Conservation (phyloP, 2,329 filamentous ascomycete genomes). For the Pseudogymnoascus sp. region DNA sequence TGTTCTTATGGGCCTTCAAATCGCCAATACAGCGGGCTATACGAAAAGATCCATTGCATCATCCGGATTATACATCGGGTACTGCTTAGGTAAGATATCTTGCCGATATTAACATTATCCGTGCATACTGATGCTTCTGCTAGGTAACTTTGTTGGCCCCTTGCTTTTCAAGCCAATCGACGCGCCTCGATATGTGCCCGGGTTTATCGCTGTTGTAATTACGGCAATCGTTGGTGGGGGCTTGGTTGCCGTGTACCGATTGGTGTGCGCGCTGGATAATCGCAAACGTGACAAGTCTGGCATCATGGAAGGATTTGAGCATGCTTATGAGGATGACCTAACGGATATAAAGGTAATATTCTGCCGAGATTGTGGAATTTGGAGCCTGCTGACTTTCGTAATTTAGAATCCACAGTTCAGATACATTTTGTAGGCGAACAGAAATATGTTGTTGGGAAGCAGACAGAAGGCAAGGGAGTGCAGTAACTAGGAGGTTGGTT, state of each 20-base stretch:
- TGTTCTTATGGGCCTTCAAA: conserved; percentile 6
- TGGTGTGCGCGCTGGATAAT: conserved; percentile 4
- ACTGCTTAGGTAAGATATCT: conserved; percentile 47
- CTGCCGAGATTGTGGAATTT: not conserved
- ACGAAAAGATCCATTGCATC: conserved; percentile 44
- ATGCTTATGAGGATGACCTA: conserved; percentile 12
- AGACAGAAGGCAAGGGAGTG: not conserved
- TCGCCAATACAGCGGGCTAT: conserved; percentile 39
- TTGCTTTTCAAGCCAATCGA: conserved; percentile 35
- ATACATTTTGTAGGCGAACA: not conserved
- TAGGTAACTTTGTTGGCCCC: conserved; percentile 29
- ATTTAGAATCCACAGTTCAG: conserved; percentile 11
- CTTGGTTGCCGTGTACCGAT: not conserved
- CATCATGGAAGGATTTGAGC: conserved; percentile 9
- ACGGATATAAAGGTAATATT: conserved; percentile 9
- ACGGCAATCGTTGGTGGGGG: not conserved
- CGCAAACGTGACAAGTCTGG: conserved; percentile 4
- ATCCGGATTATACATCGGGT: conserved; percentile 40
- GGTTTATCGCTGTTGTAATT: conserved; percentile 33
- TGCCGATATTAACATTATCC: conserved; percentile 29
- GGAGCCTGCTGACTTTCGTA: not conserved
- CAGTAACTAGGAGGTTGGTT: not conserved
- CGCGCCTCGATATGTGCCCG: conserved; percentile 33
- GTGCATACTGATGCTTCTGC: not conserved
- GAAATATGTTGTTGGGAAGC: not conserved